These are phyloP conservation scores for Thalia dealbata DNA, from an alignment of 176 grass and related monocot genomes.

Conservation along the genomic window DNA sequence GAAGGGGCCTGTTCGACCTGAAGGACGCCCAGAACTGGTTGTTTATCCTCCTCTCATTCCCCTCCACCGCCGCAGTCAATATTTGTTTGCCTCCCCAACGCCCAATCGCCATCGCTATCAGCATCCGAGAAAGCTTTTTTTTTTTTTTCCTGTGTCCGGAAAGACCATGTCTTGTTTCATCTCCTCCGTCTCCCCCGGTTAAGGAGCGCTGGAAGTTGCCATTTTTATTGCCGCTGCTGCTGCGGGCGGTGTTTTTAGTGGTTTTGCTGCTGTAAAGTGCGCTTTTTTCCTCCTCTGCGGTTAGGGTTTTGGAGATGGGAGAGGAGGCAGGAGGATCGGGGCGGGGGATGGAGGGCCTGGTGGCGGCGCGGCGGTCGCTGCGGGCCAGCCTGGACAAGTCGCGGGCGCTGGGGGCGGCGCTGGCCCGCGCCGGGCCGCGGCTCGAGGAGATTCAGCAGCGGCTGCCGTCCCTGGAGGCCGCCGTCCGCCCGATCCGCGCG, in stretches of 20 bases:
- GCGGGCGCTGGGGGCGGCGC: constrained; percentile 23
- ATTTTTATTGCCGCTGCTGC: neutral
- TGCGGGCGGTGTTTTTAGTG: neutral
- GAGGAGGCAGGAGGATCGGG: neutral
- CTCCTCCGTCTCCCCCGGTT: neutral
- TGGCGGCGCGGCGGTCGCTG: constrained; percentile 38
- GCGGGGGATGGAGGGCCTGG: constrained; percentile 26
- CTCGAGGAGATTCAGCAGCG: constrained; percentile 69
- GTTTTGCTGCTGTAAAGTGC: neutral
- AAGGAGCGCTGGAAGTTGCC: neutral
- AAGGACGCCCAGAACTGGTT: neutral
- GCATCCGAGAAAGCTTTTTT: neutral
- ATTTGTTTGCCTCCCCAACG: neutral
- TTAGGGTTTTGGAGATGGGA: neutral
- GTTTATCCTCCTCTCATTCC: neutral
- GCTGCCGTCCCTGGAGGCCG: constrained; percentile 61
- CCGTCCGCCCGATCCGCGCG: constrained; percentile 75
- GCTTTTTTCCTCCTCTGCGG: neutral
- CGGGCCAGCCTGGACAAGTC: constrained; percentile 44
- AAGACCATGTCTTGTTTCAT: neutral
- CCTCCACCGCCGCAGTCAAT: neutral
- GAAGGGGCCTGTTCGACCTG: neutral
- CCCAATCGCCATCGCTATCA: neutral
- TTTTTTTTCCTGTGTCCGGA: neutral
- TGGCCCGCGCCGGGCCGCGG: constrained; percentile 41